phyloP scores from a whole-genome alignment of 139 green algal genomes.

The Micromonas commoda region DNA sequence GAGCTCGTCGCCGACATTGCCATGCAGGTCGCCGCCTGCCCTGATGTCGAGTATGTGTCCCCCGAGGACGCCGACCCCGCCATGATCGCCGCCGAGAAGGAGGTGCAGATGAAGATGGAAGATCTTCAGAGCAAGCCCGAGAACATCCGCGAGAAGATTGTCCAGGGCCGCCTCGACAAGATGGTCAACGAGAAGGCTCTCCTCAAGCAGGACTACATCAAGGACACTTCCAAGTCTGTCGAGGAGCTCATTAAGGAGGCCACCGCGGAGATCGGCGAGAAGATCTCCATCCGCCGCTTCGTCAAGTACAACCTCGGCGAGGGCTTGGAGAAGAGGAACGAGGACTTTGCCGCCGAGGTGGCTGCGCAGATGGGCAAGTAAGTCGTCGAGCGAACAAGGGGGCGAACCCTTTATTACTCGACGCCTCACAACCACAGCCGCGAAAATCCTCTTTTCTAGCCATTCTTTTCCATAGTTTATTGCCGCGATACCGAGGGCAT shows the following conservation, averaged over 20 bases:
- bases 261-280: conserved; percentile 81
- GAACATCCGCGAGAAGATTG: conserved; percentile 90
- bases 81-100: conserved; percentile 73
- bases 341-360: conserved; percentile 90
- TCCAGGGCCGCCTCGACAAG: conserved; percentile 88
- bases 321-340: conserved; percentile 89
- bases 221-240: conserved; percentile 84
- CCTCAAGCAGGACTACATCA: conserved; percentile 86
- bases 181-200: conserved; percentile 74
- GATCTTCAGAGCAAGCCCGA: conserved; percentile 92
- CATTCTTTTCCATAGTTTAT: too few relatives aligned
- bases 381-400: not conserved
- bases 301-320: conserved; percentile 83
- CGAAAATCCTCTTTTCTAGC: too few relatives aligned
- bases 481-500: too few relatives aligned
- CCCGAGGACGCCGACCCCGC: conserved; percentile 67
- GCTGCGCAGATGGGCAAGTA: conserved; percentile 59
- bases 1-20: conserved; percentile 58
- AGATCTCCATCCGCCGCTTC: conserved; percentile 71
- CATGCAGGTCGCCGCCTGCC: conserved; percentile 45
- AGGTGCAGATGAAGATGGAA: conserved; percentile 92
- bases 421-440: too few relatives aligned
- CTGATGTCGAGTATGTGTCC: conserved; percentile 48
- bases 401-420: too few relatives aligned
- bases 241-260: conserved; percentile 83